These are phyloP conservation scores for Colletotrichum gigasporum DNA, from an alignment of 2,329 filamentous ascomycete genomes.

Conservation along the genomic window DNA sequence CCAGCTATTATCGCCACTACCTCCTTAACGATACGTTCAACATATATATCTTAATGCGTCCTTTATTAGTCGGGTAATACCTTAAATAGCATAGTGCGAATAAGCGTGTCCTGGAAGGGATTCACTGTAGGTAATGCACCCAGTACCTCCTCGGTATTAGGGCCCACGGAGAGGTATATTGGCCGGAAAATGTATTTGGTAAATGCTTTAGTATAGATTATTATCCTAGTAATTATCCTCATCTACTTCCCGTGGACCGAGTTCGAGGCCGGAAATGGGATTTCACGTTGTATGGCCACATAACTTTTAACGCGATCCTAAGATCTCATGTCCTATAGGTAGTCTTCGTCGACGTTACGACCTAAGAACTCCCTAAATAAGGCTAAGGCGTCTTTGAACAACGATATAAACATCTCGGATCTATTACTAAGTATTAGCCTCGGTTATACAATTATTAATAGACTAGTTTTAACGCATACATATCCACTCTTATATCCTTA, in stretches of 20 bases:
- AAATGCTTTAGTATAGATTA: not conserved
- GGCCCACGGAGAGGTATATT: not conserved
- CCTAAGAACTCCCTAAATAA: not conserved
- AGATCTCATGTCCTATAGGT: not conserved
- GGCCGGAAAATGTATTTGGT: not conserved
- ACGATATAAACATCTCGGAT: too few relatives aligned
- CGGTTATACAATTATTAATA: too few relatives aligned
- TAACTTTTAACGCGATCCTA: not conserved
- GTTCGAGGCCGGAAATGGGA: constrained; percentile 2
- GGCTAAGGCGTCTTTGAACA: not conserved
- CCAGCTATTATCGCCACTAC: not conserved
- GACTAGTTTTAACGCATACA: too few relatives aligned
- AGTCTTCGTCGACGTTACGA: not conserved
- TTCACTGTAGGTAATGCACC: not conserved
- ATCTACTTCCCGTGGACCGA: not conserved
- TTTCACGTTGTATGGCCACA: not conserved
- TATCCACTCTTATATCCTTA: too few relatives aligned
- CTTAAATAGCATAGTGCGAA: not conserved
- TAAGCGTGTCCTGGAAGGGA: not conserved
- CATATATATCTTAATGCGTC: not conserved
- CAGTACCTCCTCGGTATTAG: not conserved
- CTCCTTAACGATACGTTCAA: not conserved
- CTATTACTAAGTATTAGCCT: too few relatives aligned
- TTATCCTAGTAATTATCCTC: not conserved
- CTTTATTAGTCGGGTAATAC: constrained; percentile 6